Base-by-base conservation (phyloP, 768 basidiomycete species). In the Dentipellis sp. region DNA sequence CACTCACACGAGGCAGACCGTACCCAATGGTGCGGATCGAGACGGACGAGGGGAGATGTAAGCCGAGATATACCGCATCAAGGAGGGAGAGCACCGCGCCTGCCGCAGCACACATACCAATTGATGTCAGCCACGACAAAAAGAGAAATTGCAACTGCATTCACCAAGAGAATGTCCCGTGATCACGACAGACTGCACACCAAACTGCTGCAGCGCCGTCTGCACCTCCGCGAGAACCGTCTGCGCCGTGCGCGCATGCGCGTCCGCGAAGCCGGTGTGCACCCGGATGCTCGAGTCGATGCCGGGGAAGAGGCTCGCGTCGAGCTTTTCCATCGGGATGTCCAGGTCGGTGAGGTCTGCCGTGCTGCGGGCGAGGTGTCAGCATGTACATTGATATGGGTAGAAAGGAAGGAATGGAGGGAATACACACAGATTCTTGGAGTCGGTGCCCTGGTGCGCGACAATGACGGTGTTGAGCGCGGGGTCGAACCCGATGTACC, bases 371-470 rank as follows among this genome's bases (percentile, higher is more conserved):
- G 16, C 35, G 55, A 45, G 7, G 48, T 42, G 48, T 40, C n/a
- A n/a, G n/a, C 29, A 55, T 37, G 53, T 12, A 38, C 6, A 16
- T 21, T 7, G 19, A 9, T 14, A 10, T 4, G 29, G 19, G 14
- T 10, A 11, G 8, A n/a, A 34, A 11, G 49, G n/a, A 22, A 4
- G 42, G 40, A 10, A 29, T 12, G 17, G 56, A 42, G 22, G 35
- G 23, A 1, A 37, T 8, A 55, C 74, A 65, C 59, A 82, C 82
- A 84, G 61, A 56, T 78, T 64, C 0, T 69, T 74, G 7, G 81
- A 78, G 57, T 84, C 78, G 5, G 83, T 84, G 14, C 83, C 83
- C 63, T 84, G 72, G 59, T 83, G 82, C 1, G 77, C 77, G 8
- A 84, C 79, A n/a, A 84, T 74, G 38, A 83, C 73, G 2, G 79